Conservation (phyloP, 1,139 yeast genomes). For the Lodderomyces margitis region DNA sequence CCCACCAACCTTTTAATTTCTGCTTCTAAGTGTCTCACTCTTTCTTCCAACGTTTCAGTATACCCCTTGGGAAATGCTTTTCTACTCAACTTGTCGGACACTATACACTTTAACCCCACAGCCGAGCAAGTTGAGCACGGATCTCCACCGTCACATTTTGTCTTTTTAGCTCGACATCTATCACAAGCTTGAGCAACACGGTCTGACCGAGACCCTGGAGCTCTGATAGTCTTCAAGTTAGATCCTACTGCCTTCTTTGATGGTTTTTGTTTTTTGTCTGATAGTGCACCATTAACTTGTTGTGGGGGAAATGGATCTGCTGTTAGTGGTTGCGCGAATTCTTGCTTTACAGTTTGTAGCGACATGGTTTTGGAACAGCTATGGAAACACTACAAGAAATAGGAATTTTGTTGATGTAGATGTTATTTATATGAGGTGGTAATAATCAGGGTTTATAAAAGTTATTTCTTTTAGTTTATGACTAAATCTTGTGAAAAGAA, state of each 20-base stretch:
- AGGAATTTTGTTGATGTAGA: not conserved
- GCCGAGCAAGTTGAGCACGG: slow-evolving; percentile 48
- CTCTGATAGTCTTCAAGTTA: slow-evolving; percentile 55
- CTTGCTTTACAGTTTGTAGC: not conserved
- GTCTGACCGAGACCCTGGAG: slow-evolving; percentile 56
- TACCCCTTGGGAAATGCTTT: slow-evolving; percentile 51
- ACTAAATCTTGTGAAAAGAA: not conserved
- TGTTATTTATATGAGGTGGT: not conserved
- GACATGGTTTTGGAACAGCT: not conserved
- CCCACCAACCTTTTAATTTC: slow-evolving; percentile 46
- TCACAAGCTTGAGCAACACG: slow-evolving; percentile 86
- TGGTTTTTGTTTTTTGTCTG: not conserved
- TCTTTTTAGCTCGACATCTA: slow-evolving; percentile 78
- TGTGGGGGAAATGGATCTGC: not conserved
- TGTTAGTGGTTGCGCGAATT: not conserved
- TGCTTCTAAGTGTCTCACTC: slow-evolving; percentile 44
- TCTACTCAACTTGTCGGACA: slow-evolving; percentile 44
- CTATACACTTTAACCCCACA: slow-evolving; percentile 46
- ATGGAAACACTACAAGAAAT: not conserved
- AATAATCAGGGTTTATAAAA: not conserved
- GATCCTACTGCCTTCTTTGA: slow-evolving; percentile 10
- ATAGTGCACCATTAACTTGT: not conserved
- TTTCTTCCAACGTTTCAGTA: slow-evolving; percentile 46
- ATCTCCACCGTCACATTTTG: slow-evolving; percentile 66
- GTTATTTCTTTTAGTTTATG: not conserved